Evolutionary conservation across 2,329 filamentous ascomycete species (phyloP), one percentile per base, ranked within the genome.

Genomic region (Aureobasidium sp.): DNA sequence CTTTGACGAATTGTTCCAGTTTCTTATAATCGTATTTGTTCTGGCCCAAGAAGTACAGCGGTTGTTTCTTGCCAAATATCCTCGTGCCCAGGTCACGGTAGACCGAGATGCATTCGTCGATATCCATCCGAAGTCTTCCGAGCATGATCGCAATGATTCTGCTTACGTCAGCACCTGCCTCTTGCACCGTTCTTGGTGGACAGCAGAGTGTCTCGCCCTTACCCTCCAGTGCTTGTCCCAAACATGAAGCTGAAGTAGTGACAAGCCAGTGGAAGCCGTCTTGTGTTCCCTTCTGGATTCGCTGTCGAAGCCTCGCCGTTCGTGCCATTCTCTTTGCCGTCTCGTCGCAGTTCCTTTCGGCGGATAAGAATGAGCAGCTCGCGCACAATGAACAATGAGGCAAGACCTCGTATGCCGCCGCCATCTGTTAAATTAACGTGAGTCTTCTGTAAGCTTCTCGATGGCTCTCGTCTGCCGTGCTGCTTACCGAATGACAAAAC

Each of bases 241-340:
- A 70, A 71, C 11, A 81, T 79, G 62, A 81, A 69, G 62, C 75
- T 70, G 53, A 76, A 76, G 45, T 71, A 68, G 8, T 77, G 71
- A 61, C 74, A 75, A 37, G 75, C 72, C 39, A 72, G 70, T 0
- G 67, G 8, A 60, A 63, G 2, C 61, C 60, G 31, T 37, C 2
- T 52, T 29, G 17, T 36, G 17, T 29, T 29, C 27, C 3, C 27
- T 29, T 29, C 27, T 29, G 27, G 27, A 29, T 29, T 29, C 27
- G 27, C 27, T 29, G 27, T 29, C 27, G 27, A 29, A 29, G 27
- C 27, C 27, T 29, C 27, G 27, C 27, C 27, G 27, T 29, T 29
- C 27, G 27, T 29, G 27, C 27, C 27, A 6, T 29, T 29, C 27
- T 29, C 27, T 29, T 29, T 29, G 3, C 27, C 27, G 27, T 29